Base-by-base conservation (phyloP, 1,284 basidiomycete species). In the Ceraceosorus bombacis region DNA sequence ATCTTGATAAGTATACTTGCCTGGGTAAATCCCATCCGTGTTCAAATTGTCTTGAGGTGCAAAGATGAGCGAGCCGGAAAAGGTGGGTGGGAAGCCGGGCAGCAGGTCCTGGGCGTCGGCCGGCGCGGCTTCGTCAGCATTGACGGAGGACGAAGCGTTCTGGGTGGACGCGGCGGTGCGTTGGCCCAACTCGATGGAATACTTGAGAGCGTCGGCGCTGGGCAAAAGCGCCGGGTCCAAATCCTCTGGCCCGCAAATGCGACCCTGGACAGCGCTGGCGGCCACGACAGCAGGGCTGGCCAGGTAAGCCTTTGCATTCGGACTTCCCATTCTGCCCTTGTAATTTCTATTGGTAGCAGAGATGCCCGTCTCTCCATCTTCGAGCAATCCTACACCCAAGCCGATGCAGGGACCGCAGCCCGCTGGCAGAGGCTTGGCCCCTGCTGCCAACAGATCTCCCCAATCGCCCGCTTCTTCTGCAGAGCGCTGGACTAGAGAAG, bases 1-100 rank as follows among this genome's bases (percentile, higher is more conserved):
- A 78, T 99, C 94, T 79, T 96, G 92, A 80, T 99, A 98, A 0
- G 95, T 99, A 80, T 99, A 99, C 79, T 97, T 99, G 41, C 94
- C 95, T 0, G 94, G 95, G 80, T 99, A 99, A 76, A 99, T 91
- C 5, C 90, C 95, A 75, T 99, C 94, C 0, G 94, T 99, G 78
- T 94, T 98, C 60, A 99, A 80, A 78, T 99, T 99, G 79, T 98
- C 94, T 76, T 97, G 92, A 0, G 95, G 94, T 0, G 87, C 85
- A 74, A 97, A 99, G 53, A 97, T 81, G 6, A 97, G 80, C 0
- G 87, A 85, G 0, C 95, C 95, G 1, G 83, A 79, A 79, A 99
- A 97, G 41, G 81, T 79, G 6, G 84, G 78, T 0, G 95, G 94
- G 83, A 99, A 76, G n/a, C 61, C 59, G 1, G 70, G 60, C 17